phyloP scores from a whole-genome alignment of 805 yeast genomes.

The Zygosaccharomyces siamensis region DNA sequence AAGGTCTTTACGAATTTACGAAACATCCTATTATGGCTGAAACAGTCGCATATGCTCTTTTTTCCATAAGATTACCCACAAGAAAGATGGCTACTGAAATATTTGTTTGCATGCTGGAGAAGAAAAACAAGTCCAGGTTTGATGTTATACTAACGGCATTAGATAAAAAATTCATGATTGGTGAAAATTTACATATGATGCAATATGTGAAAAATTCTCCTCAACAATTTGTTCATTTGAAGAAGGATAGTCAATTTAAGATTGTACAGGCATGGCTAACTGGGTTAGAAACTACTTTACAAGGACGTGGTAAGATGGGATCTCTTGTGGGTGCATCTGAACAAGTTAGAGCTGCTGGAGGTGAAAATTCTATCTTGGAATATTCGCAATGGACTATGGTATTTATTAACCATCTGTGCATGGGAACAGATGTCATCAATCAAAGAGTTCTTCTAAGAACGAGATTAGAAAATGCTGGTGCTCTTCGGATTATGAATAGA shows the following conservation, averaged over 20 bases:
- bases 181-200: slow-evolving; percentile 27
- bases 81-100: slow-evolving; percentile 78
- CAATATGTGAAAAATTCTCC: slow-evolving; percentile 19
- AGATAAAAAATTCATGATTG: slow-evolving; percentile 34
- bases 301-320: slow-evolving; percentile 86
- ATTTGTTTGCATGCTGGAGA: slow-evolving; percentile 50
- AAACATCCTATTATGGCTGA: slow-evolving; percentile 42
- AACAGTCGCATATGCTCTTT: slow-evolving; percentile 64
- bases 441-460: slow-evolving; percentile 33
- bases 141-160: slow-evolving; percentile 35
- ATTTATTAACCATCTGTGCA: slow-evolving; percentile 31
- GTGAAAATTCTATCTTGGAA: slow-evolving; percentile 40
- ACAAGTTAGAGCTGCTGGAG: slow-evolving; percentile 50
- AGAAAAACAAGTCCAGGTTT: slow-evolving; percentile 44
- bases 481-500: slow-evolving; percentile 35
- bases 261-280: slow-evolving; percentile 67
- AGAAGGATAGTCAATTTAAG: slow-evolving; percentile 23
- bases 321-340: slow-evolving; percentile 90
- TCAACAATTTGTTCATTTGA: slow-evolving; percentile 18
- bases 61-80: slow-evolving; percentile 71
- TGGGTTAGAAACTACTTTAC: slow-evolving; percentile 60
- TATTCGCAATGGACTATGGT: slow-evolving; percentile 33
- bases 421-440: slow-evolving; percentile 25
- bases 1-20: slow-evolving; percentile 27
- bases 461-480: slow-evolving; percentile 32